Evolutionary conservation across 768 basidiomycete genomes (phyloP).

Genomic region (Suillus variegatus): DNA sequence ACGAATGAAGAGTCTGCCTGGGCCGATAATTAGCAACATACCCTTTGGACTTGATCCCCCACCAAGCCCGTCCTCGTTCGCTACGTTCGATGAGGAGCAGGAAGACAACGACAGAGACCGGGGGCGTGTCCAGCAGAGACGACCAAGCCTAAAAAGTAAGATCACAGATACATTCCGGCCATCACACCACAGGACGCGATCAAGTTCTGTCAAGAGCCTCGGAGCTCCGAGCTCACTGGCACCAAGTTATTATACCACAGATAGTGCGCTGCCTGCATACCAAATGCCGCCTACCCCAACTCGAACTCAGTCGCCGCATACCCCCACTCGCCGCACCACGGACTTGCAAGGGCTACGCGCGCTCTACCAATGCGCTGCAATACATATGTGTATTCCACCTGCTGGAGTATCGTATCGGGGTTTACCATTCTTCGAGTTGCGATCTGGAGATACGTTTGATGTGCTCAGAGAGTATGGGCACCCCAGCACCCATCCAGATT

Average conservation of each 20-base stretch:
- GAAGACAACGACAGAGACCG: constrained; percentile 26
- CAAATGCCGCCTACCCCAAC: constrained; percentile 14
- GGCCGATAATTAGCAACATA: constrained; percentile 25
- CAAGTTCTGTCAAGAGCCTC: constrained; percentile 33
- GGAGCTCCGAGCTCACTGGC: constrained; percentile 32
- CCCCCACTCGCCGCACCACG: constrained; percentile 28
- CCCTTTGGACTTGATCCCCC: constrained; percentile 25
- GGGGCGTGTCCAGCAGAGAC: constrained; percentile 28
- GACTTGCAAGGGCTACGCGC: constrained; percentile 39
- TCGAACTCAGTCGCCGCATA: constrained; percentile 22
- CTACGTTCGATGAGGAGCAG: constrained; percentile 24
- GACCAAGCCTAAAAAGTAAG: constrained; percentile 34
- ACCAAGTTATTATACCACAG: constrained; percentile 22
- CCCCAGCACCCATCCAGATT: constrained; percentile 68
- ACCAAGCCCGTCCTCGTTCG: constrained; percentile 29
- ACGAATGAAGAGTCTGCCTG: constrained; percentile 58
- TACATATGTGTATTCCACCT: constrained; percentile 71
- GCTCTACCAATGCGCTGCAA: constrained; percentile 66
- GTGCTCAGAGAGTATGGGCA: constrained; percentile 79
- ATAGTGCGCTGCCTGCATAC: constrained; percentile 24
- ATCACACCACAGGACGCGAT: constrained; percentile 33
- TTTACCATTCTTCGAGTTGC: constrained; percentile 77
- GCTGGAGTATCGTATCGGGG: constrained; percentile 64
- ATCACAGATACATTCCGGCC: constrained; percentile 34
- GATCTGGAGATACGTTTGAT: constrained; percentile 60